Conservation (phyloP, 2,329 filamentous ascomycete genomes). For the Fusarium transvaalense region DNA sequence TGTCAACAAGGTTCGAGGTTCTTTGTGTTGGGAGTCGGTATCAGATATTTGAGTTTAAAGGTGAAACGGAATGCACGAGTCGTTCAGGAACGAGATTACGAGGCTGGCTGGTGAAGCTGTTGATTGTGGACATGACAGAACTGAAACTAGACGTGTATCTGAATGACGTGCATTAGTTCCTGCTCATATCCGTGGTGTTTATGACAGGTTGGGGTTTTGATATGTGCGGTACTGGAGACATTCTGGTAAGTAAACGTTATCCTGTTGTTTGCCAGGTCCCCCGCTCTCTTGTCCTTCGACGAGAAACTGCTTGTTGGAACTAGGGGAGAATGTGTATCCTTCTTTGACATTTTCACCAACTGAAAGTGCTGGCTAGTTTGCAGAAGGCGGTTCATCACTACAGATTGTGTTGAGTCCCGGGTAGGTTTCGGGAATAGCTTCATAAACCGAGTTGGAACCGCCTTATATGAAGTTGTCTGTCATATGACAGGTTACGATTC, state of each 20-base stretch:
- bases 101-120: not conserved
- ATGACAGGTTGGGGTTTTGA: not conserved
- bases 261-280: too few species aligned
- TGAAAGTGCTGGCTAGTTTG: too few species aligned
- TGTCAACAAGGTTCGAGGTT: not conserved
- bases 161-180: not conserved
- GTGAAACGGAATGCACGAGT: not conserved
- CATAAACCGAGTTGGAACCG: not conserved
- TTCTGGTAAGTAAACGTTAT: too few species aligned
- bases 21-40: not conserved
- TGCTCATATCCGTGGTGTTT: not conserved
- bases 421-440: not conserved
- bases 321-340: too few species aligned
- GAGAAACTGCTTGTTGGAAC: too few species aligned
- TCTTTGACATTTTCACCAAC: too few species aligned
- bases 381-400: not conserved
- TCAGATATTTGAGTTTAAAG: conserved; percentile 1
- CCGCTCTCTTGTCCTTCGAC: too few species aligned
- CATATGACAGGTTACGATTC: not conserved
- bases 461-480: too few species aligned
- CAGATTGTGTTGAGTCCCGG: not conserved
- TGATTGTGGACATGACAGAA: not conserved
- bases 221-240: too few species aligned
- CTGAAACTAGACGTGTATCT: not conserved
- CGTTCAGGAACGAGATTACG: not conserved